phyloP scores from a whole-genome alignment of 192 early-diverging fungal genomes.

The Backusella morwellensis region DNA sequence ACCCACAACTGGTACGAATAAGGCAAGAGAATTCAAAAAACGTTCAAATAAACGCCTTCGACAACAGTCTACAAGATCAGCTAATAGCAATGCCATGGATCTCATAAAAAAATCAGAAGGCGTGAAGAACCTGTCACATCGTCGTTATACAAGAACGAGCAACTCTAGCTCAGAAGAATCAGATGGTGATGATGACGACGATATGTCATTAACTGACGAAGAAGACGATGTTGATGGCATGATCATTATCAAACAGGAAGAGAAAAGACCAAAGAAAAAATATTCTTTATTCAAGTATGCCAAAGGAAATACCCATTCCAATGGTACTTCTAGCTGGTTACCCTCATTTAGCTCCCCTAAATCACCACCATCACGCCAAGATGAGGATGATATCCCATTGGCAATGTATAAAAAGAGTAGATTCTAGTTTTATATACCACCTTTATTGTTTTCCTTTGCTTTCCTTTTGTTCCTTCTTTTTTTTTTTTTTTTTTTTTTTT shows the following conservation, averaged over 20 bases:
- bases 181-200: conserved; percentile 9
- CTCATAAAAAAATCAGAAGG: neutral
- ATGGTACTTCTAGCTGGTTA: neutral
- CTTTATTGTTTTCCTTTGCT: neutral
- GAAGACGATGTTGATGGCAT: neutral
- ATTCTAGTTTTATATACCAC: neutral
- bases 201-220: conserved; percentile 9
- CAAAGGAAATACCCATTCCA: neutral
- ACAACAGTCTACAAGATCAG: neutral
- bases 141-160: neutral
- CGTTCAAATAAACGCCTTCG: neutral
- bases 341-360: neutral
- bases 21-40: neutral
- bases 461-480: neutral
- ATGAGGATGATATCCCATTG: conserved; percentile 66
- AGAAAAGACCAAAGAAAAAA: conserved; percentile 9
- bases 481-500: neutral
- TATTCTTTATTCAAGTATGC: neutral
- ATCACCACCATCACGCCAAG: conserved; percentile 26
- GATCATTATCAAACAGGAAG: neutral
- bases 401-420: conserved; percentile 48
- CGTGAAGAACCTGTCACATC: neutral
- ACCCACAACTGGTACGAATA: neutral
- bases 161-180: conserved; percentile 11
- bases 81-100: neutral